A percentile compares a stretch with the other conserved stretches of the same genome.
Conservation (phyloP, 2,329 filamentous ascomycete genomes). For the Botrytis sinoallii region DNA sequence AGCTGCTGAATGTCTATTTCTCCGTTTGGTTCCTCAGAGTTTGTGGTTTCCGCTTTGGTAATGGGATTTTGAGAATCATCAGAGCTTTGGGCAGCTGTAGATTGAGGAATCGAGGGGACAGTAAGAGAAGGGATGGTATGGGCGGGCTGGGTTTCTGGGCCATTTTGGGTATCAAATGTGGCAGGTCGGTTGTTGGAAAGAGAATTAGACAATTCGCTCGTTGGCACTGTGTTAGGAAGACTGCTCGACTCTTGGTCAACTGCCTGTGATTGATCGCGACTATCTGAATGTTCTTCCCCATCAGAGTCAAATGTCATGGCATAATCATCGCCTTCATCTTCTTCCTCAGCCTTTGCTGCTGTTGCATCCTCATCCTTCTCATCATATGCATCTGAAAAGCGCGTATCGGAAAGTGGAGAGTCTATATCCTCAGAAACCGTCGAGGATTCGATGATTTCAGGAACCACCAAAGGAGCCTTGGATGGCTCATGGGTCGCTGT, state of each 20-base stretch:
- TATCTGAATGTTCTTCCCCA: slow-evolving; percentile 37
- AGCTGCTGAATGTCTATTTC: slow-evolving; percentile 40
- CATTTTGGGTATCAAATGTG: slow-evolving; percentile 24
- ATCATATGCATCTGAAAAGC: slow-evolving; percentile 39
- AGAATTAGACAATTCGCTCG: slow-evolving; percentile 25
- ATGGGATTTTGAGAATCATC: slow-evolving; percentile 22
- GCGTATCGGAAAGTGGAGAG: slow-evolving; percentile 32
- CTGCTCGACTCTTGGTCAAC: slow-evolving; percentile 32
- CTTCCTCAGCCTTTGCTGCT: slow-evolving; percentile 24
- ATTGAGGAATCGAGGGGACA: slow-evolving; percentile 24
- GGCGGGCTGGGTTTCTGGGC: slow-evolving; percentile 27
- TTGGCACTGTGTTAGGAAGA: slow-evolving; percentile 30
- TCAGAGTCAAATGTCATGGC: slow-evolving; percentile 41
- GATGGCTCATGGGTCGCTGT: slow-evolving; percentile 50
- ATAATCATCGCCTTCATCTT: slow-evolving; percentile 39
- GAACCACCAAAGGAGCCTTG: slow-evolving; percentile 12
- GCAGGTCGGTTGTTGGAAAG: slow-evolving; percentile 24
- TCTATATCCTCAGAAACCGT: slow-evolving; percentile 15
- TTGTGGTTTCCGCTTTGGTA: slow-evolving; percentile 25
- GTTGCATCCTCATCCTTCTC: slow-evolving; percentile 32
- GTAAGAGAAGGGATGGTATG: slow-evolving; percentile 27
- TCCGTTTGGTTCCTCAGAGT: slow-evolving; percentile 33
- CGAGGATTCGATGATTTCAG: slow-evolving; percentile 11
- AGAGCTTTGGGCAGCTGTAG: slow-evolving; percentile 25
- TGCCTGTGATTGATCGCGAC: slow-evolving; percentile 36